Evolutionary conservation across 768 basidiomycete genomes (phyloP).

Genomic region (Rhizopogon roseolus): DNA sequence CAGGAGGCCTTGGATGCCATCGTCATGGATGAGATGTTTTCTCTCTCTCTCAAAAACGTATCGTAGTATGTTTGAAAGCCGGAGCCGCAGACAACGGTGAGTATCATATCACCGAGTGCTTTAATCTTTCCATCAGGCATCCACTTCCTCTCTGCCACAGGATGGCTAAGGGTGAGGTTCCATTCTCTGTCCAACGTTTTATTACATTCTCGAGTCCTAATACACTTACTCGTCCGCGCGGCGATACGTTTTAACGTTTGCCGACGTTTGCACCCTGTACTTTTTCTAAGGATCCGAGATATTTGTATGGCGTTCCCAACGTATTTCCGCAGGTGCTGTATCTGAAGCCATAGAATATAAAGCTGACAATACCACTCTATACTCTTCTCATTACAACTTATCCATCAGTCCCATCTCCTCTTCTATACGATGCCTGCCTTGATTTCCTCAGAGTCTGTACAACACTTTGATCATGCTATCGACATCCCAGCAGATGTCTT

Average conservation of each 20-base stretch:
- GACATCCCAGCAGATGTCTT: slow-evolving; percentile 24
- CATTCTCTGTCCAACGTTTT: neutral
- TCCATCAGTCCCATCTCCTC: slow-evolving; percentile 4
- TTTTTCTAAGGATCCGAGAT: neutral
- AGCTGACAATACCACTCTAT: neutral
- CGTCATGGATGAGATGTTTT: too few species aligned
- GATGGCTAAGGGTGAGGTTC: neutral
- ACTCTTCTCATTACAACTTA: neutral
- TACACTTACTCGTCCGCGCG: too few species aligned
- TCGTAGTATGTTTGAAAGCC: too few species aligned
- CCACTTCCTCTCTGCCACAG: neutral
- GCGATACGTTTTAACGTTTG: neutral
- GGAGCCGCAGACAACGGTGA: neutral
- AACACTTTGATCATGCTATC: slow-evolving; percentile 7
- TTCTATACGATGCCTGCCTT: slow-evolving; percentile 12
- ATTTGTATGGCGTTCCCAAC: neutral
- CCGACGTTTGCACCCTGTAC: neutral
- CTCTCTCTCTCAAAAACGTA: neutral
- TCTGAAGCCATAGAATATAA: neutral
- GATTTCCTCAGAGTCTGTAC: neutral
- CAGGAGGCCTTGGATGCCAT: neutral
- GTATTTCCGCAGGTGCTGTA: neutral
- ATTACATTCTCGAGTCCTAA: neutral
- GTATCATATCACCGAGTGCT: neutral
- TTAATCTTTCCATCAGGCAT: neutral